Evolutionary conservation across 352 stramenopile species (phyloP).

Genomic region (Salisapilia sapeloensis): DNA sequence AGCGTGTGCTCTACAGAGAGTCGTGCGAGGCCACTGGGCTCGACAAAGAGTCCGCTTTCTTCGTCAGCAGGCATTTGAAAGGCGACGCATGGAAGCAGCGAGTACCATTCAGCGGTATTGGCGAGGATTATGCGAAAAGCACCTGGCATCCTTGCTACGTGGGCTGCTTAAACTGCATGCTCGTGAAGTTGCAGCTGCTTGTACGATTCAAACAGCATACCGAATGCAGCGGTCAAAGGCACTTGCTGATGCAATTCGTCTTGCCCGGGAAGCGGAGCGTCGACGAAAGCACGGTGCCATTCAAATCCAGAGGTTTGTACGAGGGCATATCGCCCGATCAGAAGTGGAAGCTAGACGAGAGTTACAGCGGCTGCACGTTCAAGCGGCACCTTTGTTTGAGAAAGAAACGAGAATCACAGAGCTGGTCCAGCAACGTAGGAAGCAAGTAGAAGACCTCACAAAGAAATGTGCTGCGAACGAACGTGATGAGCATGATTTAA

Average conservation of each 20-base stretch:
- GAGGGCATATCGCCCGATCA: constrained; percentile 63
- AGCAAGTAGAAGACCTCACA: constrained; percentile 24
- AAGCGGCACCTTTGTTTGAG: constrained; percentile 56
- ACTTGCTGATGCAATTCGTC: constrained; percentile 39
- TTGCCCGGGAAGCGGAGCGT: constrained; percentile 24
- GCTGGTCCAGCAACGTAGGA: constrained; percentile 22
- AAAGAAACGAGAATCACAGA: constrained; percentile 24
- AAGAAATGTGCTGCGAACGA: constrained; percentile 20
- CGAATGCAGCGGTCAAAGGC: constrained; percentile 33
- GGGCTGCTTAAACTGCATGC: constrained; percentile 47
- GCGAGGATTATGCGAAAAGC: constrained; percentile 56
- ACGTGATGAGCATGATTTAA: constrained; percentile 33
- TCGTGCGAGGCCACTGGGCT: constrained; percentile 41
- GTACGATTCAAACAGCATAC: constrained; percentile 44
- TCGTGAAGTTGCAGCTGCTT: constrained; percentile 32
- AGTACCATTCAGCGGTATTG: constrained; percentile 67
- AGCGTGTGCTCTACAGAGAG: constrained; percentile 40
- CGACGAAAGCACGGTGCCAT: constrained; percentile 19
- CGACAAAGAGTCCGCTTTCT: constrained; percentile 20
- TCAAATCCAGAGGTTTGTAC: constrained; percentile 56
- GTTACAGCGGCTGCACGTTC: constrained; percentile 43
- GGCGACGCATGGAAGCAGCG: constrained; percentile 25
- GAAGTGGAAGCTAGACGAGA: constrained; percentile 54
- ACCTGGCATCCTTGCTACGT: constrained; percentile 48
- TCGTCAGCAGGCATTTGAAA: constrained; percentile 15